Conservation (phyloP, 306 rosid species). For the Phaseolus lunatus region DNA sequence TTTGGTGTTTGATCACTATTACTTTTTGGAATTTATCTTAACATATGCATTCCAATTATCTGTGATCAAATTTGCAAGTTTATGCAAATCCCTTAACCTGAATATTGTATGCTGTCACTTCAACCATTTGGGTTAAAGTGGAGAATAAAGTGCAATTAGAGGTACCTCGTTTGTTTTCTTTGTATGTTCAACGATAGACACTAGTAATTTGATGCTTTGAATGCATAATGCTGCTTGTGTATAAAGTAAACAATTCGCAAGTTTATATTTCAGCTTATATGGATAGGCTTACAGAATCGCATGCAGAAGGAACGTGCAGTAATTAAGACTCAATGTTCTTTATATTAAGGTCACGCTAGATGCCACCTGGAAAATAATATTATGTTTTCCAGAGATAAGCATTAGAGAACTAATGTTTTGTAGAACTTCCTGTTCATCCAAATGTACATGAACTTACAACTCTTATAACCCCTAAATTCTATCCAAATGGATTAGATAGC, state of each 20-base stretch:
- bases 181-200: conserved; percentile 29
- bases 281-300: conserved; percentile 1
- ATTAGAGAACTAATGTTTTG: neutral
- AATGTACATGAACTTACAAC: no score
- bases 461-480: no score
- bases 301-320: conserved; percentile 10
- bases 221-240: conserved; percentile 2
- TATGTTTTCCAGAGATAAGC: conserved; percentile 1
- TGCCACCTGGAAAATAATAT: neutral
- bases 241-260: conserved; percentile 17
- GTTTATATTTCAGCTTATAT: neutral
- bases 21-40: neutral
- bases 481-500: no score
- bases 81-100: conserved; percentile 7
- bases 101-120: neutral
- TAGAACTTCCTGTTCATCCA: no score
- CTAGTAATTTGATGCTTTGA: conserved; percentile 21
- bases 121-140: conserved; percentile 22
- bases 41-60: neutral
- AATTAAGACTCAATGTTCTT: neutral
- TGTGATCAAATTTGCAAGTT: neutral
- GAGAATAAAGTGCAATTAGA: conserved; percentile 24
- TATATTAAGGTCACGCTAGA: neutral
- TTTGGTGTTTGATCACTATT: conserved; percentile 12
- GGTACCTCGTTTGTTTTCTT: conserved; percentile 2